A percentile compares a stretch with the other conserved stretches of the same genome.
These are phyloP conservation scores for Colletotrichum melonis DNA, from an alignment of 2,329 filamentous ascomycete species.

Conservation along the genomic window DNA sequence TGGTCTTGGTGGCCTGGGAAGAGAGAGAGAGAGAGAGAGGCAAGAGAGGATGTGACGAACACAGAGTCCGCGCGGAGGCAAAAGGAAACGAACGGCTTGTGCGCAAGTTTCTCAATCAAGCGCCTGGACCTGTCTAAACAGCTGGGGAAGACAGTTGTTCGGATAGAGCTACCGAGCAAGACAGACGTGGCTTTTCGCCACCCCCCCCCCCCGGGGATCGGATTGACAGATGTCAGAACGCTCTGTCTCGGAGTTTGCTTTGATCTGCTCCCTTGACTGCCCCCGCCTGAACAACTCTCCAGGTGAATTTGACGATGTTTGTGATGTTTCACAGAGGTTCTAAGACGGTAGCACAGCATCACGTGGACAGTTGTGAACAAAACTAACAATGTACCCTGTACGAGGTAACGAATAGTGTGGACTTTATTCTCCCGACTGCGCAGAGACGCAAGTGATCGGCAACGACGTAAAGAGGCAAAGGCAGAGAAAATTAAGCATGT, in stretches of 20 bases:
- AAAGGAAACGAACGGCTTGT: background rate
- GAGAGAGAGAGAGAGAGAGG: no score
- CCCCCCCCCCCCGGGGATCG: background rate
- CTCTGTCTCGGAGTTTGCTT: background rate
- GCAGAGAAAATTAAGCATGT: background rate
- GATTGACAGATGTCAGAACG: background rate
- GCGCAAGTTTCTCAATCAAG: background rate
- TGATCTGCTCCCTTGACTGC: background rate
- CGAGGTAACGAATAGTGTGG: background rate
- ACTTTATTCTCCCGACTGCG: background rate
- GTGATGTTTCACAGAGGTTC: background rate
- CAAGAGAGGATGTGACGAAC: background rate
- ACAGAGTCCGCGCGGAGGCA: background rate
- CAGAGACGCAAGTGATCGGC: background rate
- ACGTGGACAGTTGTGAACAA: background rate
- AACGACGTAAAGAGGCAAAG: no score
- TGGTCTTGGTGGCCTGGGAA: no score
- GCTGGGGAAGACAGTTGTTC: background rate
- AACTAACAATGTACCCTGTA: background rate
- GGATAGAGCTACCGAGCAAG: background rate
- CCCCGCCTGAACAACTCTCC: background rate
- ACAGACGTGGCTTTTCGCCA: background rate
- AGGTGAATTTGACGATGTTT: background rate
- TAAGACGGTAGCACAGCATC: background rate
- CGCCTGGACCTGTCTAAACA: background rate